Conservation (phyloP, 164 flowering plant genomes). For the Taxillus chinensis region DNA sequence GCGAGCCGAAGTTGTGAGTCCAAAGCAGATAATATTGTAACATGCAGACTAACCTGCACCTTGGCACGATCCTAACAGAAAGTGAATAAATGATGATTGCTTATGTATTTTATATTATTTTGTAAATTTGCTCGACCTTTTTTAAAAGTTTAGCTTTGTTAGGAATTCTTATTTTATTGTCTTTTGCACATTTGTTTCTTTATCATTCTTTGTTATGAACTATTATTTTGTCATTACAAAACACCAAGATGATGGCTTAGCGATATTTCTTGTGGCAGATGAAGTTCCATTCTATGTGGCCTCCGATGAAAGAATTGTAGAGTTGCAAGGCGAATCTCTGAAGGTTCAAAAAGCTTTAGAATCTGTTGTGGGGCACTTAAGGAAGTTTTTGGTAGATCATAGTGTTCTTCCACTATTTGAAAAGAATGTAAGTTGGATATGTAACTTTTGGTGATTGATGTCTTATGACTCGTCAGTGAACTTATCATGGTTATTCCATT, state of each 20-base stretch:
- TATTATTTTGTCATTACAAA: background rate
- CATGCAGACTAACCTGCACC: too few relatives aligned
- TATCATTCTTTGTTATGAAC: background rate
- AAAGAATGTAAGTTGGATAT: conserved; percentile 47
- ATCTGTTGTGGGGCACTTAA: conserved; percentile 68
- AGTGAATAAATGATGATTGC: too few relatives aligned
- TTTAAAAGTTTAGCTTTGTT: too few relatives aligned
- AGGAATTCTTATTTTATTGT: background rate
- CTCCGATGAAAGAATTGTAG: conserved; percentile 78
- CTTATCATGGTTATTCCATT: background rate
- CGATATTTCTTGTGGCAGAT: conserved; percentile 29
- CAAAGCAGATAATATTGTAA: too few relatives aligned
- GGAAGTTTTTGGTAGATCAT: conserved; percentile 91
- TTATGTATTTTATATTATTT: too few relatives aligned
- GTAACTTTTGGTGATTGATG: background rate
- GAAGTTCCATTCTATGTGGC: conserved; percentile 64
- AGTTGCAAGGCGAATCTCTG: conserved; percentile 70
- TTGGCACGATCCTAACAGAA: too few relatives aligned
- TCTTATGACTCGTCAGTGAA: background rate
- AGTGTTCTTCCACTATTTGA: conserved; percentile 84
- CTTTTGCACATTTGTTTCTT: background rate
- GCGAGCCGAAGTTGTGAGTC: too few relatives aligned
- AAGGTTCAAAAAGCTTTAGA: conserved; percentile 82
- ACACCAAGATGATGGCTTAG: background rate
- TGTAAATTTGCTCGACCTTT: too few relatives aligned